phyloP scores from a whole-genome alignment of 768 basidiomycete genomes.

The Xerocomellus intermedius region DNA sequence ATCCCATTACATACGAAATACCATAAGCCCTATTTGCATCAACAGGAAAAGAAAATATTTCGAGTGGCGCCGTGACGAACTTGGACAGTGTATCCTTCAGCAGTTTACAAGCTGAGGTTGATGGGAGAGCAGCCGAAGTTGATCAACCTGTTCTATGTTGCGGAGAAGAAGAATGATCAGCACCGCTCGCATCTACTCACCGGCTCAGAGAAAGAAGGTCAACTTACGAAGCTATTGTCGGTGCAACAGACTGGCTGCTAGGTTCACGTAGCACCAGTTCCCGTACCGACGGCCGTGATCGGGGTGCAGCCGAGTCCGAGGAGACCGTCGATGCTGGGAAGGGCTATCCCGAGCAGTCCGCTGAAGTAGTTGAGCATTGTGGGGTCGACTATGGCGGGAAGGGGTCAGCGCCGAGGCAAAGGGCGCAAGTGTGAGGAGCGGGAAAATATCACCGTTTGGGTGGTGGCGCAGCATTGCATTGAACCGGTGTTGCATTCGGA shows the following conservation, averaged over 20 bases:
- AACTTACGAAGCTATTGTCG: constrained; percentile 7
- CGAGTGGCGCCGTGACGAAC: too few relatives aligned
- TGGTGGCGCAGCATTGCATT: background rate
- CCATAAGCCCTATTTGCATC: background rate
- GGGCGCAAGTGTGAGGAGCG: too few relatives aligned
- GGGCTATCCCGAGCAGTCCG: background rate
- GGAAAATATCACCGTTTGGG: background rate
- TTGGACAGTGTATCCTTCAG: too few relatives aligned
- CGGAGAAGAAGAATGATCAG: background rate
- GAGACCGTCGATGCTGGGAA: background rate
- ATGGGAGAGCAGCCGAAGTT: constrained; percentile 13
- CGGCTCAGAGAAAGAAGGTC: background rate
- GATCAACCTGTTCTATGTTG: constrained; percentile 6
- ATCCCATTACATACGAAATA: background rate
- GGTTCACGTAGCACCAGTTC: background rate
- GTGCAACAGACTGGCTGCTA: constrained; percentile 16
- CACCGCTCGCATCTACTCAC: background rate
- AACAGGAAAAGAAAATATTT: background rate
- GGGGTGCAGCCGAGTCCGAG: constrained; percentile 8
- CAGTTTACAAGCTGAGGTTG: background rate
- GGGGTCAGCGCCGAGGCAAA: too few relatives aligned
- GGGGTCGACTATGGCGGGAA: too few relatives aligned
- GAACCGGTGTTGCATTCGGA: too few relatives aligned
- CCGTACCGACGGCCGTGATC: background rate
- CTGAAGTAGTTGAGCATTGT: background rate